Base-by-base conservation (phyloP, 768 basidiomycete species). In the Clathrus columnatus region DNA sequence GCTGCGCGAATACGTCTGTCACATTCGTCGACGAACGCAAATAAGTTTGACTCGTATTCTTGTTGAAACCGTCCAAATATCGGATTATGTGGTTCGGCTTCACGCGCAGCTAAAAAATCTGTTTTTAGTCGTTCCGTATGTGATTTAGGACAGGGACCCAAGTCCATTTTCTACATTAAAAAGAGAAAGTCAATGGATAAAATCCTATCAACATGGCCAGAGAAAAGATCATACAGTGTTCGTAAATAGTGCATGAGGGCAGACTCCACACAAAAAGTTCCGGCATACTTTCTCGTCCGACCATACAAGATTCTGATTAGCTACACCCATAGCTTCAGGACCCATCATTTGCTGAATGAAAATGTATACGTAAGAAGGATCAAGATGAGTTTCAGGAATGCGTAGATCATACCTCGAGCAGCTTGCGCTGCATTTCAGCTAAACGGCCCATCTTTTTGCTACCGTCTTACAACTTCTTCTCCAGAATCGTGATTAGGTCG, bases 161-260 rank as follows among this genome's bases (percentile, higher is more conserved):
- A 76, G 71, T 99, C 96, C 95, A 98, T 99, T 95, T 96, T 97
- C 95, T 95, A 67, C n/a, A n/a, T n/a, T n/a, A n/a, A n/a, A 14
- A 27, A 7, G 48, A 26, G 20, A 11, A 24, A 28, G 14, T 11
- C 18, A 59, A 50, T 3, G 11, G 41, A 14, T 46, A n/a, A 10
- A 1, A 42, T n/a, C n/a, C 29, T 28, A n/a, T n/a, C n/a, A 20
- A 1, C 21, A 46, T 20, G 52, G 24, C 4, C 14, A n/a, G 45
- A 7, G 42, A 32, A 51, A 26, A 61, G 30, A n/a, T 74, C 89
- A 61, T 60, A 97, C 96, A 4, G 96, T 99, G 68, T 99, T 99
- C 52, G 93, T 95, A 72, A 98, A 98, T 50, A 99, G 77, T 0
- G 91, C 82, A 70, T 99, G 96, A 1, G 96, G 96, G 68, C 96